A percentile compares a stretch with the other conserved stretches of the same genome.
These are phyloP conservation scores for Umbelopsis ramanniana DNA, from an alignment of 192 early-diverging fungal genomes.

Conservation along the genomic window DNA sequence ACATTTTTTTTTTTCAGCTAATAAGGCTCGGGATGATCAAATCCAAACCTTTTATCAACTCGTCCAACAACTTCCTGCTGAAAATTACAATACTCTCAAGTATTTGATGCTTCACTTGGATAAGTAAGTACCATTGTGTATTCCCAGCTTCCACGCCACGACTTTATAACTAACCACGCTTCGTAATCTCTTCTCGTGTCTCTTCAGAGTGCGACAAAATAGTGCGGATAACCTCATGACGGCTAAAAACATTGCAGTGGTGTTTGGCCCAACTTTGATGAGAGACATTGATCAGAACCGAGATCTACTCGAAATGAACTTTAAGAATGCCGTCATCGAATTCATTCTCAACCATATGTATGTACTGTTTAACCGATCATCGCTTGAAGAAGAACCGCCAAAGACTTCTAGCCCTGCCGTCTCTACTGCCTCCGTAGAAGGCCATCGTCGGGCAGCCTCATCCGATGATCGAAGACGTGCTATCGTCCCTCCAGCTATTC, in stretches of 20 bases:
- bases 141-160: no score
- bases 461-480: constrained; percentile 10
- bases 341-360: constrained; percentile 66
- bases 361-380: constrained; percentile 28
- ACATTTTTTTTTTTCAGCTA: constrained; percentile 11
- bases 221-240: constrained; percentile 87
- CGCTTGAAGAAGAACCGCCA: background rate
- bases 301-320: constrained; percentile 75
- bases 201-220: constrained; percentile 56
- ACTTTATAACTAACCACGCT: background rate
- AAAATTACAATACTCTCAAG: constrained; percentile 64
- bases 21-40: constrained; percentile 39
- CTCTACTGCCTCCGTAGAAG: background rate
- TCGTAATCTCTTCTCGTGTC: background rate
- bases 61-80: constrained; percentile 57
- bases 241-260: constrained; percentile 87
- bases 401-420: background rate
- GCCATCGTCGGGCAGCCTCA: constrained; percentile 7
- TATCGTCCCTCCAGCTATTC: background rate
- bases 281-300: constrained; percentile 58
- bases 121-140: constrained; percentile 29
- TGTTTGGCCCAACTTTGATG: constrained; percentile 90
- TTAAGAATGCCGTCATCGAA: constrained; percentile 69
- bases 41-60: constrained; percentile 42
- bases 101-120: constrained; percentile 70